Evolutionary conservation across 148 eudicot genomes (phyloP).

Genomic region (Persicaria maculosa): DNA sequence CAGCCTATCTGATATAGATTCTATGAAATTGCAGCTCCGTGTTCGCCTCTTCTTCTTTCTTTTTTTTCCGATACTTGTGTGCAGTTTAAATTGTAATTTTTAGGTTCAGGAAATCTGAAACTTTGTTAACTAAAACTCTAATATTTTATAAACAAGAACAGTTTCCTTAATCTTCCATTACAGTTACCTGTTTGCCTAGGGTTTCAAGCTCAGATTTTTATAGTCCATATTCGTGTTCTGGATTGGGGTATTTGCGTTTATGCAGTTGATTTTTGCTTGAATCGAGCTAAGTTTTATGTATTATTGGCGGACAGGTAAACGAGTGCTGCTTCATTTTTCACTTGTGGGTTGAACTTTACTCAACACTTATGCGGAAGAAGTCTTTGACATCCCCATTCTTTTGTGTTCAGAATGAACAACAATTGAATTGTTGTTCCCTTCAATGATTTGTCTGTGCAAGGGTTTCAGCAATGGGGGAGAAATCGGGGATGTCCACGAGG

Average conservation of each 20-base stretch:
- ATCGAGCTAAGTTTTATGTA: neutral
- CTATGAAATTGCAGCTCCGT: neutral
- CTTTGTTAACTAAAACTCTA: neutral
- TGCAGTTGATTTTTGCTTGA: neutral
- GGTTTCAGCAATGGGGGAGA: conserved; percentile 37
- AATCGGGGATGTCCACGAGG: conserved; percentile 42
- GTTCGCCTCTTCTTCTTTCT: neutral
- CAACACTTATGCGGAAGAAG: neutral
- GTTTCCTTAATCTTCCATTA: too few species aligned
- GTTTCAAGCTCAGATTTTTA: neutral
- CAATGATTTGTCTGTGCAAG: conserved; percentile 24
- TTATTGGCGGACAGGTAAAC: neutral
- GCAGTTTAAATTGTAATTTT: neutral
- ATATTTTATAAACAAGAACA: too few species aligned
- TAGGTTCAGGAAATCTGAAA: neutral
- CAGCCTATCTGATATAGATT: neutral
- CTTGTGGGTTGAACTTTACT: neutral
- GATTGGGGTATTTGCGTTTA: neutral
- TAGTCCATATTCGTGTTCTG: neutral
- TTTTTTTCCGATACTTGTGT: neutral
- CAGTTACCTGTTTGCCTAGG: neutral
- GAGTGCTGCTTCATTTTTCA: neutral
- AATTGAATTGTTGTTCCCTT: neutral
- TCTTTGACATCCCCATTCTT: neutral
- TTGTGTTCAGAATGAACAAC: neutral